phyloP scores from a whole-genome alignment of 345 rosid species.

The Trapa incisa region DNA sequence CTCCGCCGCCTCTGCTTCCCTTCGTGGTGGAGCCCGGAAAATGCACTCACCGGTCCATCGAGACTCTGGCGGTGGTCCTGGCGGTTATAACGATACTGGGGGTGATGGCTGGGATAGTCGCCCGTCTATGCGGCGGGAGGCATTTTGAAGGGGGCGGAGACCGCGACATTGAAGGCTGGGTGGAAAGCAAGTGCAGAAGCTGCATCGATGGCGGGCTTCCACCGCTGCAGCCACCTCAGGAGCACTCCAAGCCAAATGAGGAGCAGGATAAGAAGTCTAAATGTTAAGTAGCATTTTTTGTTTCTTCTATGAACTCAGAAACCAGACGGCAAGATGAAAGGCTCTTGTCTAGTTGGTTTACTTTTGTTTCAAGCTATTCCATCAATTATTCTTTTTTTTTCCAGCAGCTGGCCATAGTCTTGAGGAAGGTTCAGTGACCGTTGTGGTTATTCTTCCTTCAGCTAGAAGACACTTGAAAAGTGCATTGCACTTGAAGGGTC shows the following conservation, averaged over 20 bases:
- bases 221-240: slow-evolving; percentile 19
- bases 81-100: slow-evolving; percentile 67
- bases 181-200: slow-evolving; percentile 62
- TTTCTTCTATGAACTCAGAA: no score
- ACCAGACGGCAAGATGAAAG: no score
- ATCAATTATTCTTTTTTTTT: no score
- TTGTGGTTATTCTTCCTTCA: no score
- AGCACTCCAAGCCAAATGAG: slow-evolving; percentile 18
- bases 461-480: no score
- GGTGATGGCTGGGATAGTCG: slow-evolving; percentile 61
- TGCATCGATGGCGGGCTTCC: slow-evolving; percentile 81
- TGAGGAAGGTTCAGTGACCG: no score
- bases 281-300: neutral
- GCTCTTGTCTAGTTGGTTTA: no score
- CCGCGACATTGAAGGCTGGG: slow-evolving; percentile 83
- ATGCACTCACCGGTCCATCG: slow-evolving; percentile 43
- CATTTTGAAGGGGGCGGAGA: slow-evolving; percentile 56
- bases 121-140: slow-evolving; percentile 64
- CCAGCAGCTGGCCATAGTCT: no score
- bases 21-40: slow-evolving; percentile 16
- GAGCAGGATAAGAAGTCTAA: slow-evolving; percentile 39
- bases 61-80: slow-evolving; percentile 66
- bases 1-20: slow-evolving; percentile 13
- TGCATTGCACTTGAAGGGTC: no score
- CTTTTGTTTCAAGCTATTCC: no score